Evolutionary conservation across 1,284 basidiomycete species (phyloP).

Genomic region (Vanrija pseudolonga): DNA sequence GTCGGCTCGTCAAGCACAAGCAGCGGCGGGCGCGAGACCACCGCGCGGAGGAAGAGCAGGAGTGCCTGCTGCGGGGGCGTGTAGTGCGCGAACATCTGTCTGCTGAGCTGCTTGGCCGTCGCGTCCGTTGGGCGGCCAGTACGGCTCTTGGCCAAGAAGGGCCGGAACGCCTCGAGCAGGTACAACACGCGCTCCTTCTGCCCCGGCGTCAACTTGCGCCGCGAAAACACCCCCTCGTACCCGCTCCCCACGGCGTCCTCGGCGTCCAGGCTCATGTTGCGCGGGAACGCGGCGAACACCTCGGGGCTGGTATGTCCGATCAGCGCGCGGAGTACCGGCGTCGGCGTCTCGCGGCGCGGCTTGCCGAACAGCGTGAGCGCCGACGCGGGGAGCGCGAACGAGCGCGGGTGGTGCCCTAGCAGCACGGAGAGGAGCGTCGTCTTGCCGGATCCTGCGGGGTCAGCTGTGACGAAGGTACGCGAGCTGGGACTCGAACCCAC

Average conservation of each 20-base stretch:
- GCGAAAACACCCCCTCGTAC: conserved; percentile 73
- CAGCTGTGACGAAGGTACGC: background rate
- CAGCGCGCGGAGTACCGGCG: conserved; percentile 56
- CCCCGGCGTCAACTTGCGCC: conserved; percentile 51
- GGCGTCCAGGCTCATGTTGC: conserved; percentile 65
- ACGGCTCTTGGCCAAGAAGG: conserved; percentile 18
- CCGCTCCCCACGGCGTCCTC: conserved; percentile 78
- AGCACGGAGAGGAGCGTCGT: conserved; percentile 89
- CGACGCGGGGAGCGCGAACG: conserved; percentile 61
- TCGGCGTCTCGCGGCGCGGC: conserved; percentile 62
- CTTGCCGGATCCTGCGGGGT: conserved; percentile 74
- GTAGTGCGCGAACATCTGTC: conserved; percentile 59
- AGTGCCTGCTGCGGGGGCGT: conserved; percentile 70
- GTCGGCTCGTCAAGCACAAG: conserved; percentile 85
- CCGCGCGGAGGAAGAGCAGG: conserved; percentile 75
- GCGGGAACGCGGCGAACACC: conserved; percentile 83
- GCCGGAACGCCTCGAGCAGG: conserved; percentile 59
- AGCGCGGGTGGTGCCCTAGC: conserved; percentile 91
- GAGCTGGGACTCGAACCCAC: conserved; percentile 47
- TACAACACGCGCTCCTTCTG: conserved; percentile 50
- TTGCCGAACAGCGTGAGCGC: conserved; percentile 67
- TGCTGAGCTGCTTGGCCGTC: conserved; percentile 34
- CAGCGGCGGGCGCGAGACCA: conserved; percentile 64
- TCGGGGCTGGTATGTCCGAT: conserved; percentile 87
- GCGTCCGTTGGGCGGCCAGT: background rate